Percentiles rank a stretch among this genome's conserved stretches.
phyloP scores from a whole-genome alignment of 163 green algal genomes.

The Chlorella variabilis region DNA sequence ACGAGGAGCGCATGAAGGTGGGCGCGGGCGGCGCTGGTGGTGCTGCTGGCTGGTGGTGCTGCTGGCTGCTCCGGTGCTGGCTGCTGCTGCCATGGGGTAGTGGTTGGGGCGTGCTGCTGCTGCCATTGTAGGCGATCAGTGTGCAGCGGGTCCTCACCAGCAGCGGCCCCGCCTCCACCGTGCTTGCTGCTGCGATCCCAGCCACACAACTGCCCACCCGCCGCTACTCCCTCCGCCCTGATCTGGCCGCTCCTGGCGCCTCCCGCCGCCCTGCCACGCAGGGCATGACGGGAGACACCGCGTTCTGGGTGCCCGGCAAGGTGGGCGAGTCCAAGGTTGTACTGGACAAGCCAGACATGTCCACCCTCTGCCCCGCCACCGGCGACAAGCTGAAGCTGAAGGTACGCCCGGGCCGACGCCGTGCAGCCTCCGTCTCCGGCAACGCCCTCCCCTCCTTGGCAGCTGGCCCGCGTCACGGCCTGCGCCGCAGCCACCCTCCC shows the following conservation, averaged over 20 bases:
- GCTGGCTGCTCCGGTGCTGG: no score
- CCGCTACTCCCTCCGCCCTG: no score
- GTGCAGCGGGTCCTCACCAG: no score
- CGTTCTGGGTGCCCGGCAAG: constrained; percentile 92
- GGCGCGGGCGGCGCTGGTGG: not conserved
- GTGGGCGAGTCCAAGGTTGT: constrained; percentile 63
- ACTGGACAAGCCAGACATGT: constrained; percentile 79
- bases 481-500: no score
- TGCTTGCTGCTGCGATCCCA: no score
- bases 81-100: no score
- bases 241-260: no score
- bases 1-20: constrained; percentile 88
- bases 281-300: constrained; percentile 69
- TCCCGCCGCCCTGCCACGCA: constrained; percentile 11
- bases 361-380: constrained; percentile 89
- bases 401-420: not conserved
- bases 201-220: no score
- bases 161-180: no score
- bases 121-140: no score
- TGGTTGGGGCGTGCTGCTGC: no score
- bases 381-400: constrained; percentile 92
- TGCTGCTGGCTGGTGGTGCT: not conserved
- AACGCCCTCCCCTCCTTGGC: not conserved
- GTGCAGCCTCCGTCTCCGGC: not conserved
- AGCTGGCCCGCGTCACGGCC: not conserved